These are phyloP conservation scores for Podospora australis DNA, from an alignment of 495 filamentous ascomycete species.

Conservation along the genomic window DNA sequence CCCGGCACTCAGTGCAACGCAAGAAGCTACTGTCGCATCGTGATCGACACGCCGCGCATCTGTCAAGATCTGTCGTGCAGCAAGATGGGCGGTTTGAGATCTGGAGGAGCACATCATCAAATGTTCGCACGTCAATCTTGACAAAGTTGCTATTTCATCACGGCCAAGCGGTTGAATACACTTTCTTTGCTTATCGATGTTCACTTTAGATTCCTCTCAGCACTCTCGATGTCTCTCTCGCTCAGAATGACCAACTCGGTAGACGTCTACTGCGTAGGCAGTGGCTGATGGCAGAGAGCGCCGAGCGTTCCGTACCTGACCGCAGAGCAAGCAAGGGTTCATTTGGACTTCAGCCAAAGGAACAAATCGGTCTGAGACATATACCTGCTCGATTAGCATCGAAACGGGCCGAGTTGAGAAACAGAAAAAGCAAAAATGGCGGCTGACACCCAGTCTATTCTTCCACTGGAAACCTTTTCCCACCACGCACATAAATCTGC, in stretches of 20 bases:
- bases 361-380: conserved; percentile 6
- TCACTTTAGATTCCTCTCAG: not conserved
- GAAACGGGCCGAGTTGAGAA: conserved; percentile 23
- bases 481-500: not conserved
- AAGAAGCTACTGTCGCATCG: conserved; percentile 24
- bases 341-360: not conserved
- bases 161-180: not conserved
- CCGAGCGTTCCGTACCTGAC: conserved; percentile 3
- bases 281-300: not conserved
- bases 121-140: not conserved
- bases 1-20: conserved; percentile 11
- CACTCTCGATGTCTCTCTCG: not conserved
- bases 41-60: conserved; percentile 31
- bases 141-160: not conserved
- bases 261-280: no score
- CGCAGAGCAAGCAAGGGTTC: not conserved
- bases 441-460: not conserved
- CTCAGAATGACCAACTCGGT: no score
- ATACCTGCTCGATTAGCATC: not conserved
- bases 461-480: not conserved
- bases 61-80: conserved; percentile 34
- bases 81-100: conserved; percentile 10
- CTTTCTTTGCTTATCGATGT: not conserved
- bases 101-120: not conserved
- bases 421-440: conserved; percentile 3